Evolutionary conservation across 1,139 yeast genomes (phyloP).

Genomic region (Lodderomyces jiufengensis): DNA sequence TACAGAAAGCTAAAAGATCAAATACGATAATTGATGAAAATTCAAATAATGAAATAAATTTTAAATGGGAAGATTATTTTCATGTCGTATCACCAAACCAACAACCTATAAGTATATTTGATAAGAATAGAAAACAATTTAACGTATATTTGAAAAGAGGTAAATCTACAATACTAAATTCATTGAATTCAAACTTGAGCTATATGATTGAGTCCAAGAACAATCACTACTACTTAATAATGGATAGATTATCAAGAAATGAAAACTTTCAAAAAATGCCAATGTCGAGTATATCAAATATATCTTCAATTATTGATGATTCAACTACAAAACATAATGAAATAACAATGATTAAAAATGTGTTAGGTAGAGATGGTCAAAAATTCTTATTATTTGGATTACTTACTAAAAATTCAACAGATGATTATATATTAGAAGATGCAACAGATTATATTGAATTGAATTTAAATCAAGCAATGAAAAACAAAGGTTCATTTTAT

Average conservation of each 20-base stretch:
- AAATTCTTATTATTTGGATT: slow-evolving; percentile 78
- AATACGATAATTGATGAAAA: slow-evolving; percentile 30
- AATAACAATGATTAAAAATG: slow-evolving; percentile 74
- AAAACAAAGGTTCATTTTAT: slow-evolving; percentile 66
- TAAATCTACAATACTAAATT: slow-evolving; percentile 12
- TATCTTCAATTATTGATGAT: slow-evolving; percentile 14
- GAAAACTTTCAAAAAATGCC: slow-evolving; percentile 63
- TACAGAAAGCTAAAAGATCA: slow-evolving; percentile 22
- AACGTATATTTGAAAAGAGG: slow-evolving; percentile 25
- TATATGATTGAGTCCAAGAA: slow-evolving; percentile 27
- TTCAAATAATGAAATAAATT: slow-evolving; percentile 16
- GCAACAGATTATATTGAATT: slow-evolving; percentile 73
- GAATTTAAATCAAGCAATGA: slow-evolving; percentile 61
- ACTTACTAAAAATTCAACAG: slow-evolving; percentile 59
- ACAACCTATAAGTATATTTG: slow-evolving; percentile 67
- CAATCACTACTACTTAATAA: slow-evolving; percentile 54
- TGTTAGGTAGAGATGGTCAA: slow-evolving; percentile 79
- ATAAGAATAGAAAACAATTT: slow-evolving; percentile 63
- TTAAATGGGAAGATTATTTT: slow-evolving; percentile 74
- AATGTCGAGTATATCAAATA: slow-evolving; percentile 37
- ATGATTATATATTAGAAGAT: slow-evolving; percentile 76
- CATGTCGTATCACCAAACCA: slow-evolving; percentile 59
- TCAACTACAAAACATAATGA: slow-evolving; percentile 35
- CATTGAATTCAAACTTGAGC: slow-evolving; percentile 1
- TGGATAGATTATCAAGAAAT: slow-evolving; percentile 72